phyloP scores from a whole-genome alignment of 1,284 basidiomycete species.

The Coniferiporia sulphurascens region DNA sequence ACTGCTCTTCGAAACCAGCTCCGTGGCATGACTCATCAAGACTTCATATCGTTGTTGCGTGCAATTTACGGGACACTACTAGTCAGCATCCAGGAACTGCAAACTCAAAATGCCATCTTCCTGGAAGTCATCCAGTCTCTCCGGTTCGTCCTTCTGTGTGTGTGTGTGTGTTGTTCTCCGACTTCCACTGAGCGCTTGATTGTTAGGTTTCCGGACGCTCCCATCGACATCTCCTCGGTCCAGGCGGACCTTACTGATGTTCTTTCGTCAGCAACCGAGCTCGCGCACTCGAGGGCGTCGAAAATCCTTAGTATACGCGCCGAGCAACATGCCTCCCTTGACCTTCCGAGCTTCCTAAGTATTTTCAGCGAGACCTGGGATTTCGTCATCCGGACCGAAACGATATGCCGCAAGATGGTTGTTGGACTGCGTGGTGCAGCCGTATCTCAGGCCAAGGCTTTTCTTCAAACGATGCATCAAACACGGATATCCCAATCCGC shows the following conservation, averaged over 20 bases:
- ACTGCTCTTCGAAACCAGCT: slow-evolving; percentile 52
- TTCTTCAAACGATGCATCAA: slow-evolving; percentile 85
- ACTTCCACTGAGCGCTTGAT: slow-evolving; percentile 14
- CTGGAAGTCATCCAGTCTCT: slow-evolving; percentile 53
- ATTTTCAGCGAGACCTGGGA: slow-evolving; percentile 85
- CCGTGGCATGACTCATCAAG: slow-evolving; percentile 60
- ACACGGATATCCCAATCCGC: slow-evolving; percentile 78
- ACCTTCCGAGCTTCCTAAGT: slow-evolving; percentile 70
- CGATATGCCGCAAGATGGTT: slow-evolving; percentile 84
- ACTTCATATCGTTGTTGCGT: slow-evolving; percentile 64
- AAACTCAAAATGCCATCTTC: slow-evolving; percentile 60
- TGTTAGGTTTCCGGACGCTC: slow-evolving; percentile 32
- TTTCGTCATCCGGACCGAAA: slow-evolving; percentile 86
- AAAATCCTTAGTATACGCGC: slow-evolving; percentile 73
- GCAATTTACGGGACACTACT: slow-evolving; percentile 65
- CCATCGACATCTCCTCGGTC: slow-evolving; percentile 39
- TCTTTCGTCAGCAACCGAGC: slow-evolving; percentile 75
- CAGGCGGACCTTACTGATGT: slow-evolving; percentile 67
- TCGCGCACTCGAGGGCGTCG: slow-evolving; percentile 78
- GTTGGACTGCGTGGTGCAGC: slow-evolving; percentile 83
- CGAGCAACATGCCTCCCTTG: slow-evolving; percentile 73
- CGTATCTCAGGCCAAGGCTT: slow-evolving; percentile 83
- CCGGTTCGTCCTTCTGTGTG: slow-evolving; percentile 32
- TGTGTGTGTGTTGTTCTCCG: background rate
- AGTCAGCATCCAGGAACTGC: slow-evolving; percentile 66